Base-by-base conservation (phyloP, 2,329 filamentous ascomycete species). In the Hymenoscyphus repandus region DNA sequence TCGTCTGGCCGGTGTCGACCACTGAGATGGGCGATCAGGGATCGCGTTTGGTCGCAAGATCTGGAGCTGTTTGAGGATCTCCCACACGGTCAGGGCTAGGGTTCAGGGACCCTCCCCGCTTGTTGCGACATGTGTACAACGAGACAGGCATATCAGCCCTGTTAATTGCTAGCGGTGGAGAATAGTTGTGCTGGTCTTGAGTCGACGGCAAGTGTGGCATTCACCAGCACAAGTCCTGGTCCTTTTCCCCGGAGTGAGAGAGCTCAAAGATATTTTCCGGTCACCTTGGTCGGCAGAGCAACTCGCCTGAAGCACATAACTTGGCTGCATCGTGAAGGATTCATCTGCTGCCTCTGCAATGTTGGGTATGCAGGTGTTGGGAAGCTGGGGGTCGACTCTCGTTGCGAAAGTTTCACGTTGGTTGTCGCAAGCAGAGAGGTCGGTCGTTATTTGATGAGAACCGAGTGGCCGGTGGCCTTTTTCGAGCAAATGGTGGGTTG, bases 41-140 rank as follows among this genome's bases (percentile, higher is more conserved):
- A 59, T 61, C 36, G 49, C 51, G 56, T 62, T 61, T 62, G 57
- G 60, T 59, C 47, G 54, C 52, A 58, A 63, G 59, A 62, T 63
- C 56, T 54, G 49, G 57, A 52, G 53, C 55, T 57, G 61, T 64
- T 64, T 63, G 61, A 65, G 61, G 62, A 65, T 65, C 62, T 60
- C 54, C 58, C 56, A 57, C 54, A 50, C 44, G 46, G 37, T 45
- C 58, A 50, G 45, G 46, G 37, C 42, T 57, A 50, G 45, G 55
- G 62, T 39, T 11, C 32, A 20, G 20, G 33, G 47, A 52, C 30
- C 39, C 50, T 58, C 58, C 58, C 59, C 57, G 54, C 57, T 58
- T 53, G 53, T 55, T 58, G 54, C 55, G 54, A 57, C 44, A 47
- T 57, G 50, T 45, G 18, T 17, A n/a, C 12, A 5, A 34, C 34